A percentile compares a stretch with the other conserved stretches of the same genome.
Evolutionary conservation across 805 yeast species (phyloP).

Genomic region (Saturnispora gosingensis): DNA sequence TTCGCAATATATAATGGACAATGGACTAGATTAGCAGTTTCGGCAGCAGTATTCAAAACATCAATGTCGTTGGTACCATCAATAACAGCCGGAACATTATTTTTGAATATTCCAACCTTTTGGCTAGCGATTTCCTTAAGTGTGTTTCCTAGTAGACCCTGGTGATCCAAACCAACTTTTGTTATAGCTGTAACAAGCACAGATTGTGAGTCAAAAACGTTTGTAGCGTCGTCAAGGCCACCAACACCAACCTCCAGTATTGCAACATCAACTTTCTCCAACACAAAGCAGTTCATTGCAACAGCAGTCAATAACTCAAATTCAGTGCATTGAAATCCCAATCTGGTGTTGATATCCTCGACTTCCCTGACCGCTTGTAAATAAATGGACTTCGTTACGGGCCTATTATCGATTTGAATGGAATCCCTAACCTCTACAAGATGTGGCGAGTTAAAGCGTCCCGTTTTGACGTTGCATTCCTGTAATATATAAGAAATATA

Average conservation of each 20-base stretch:
- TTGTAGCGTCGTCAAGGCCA: slow-evolving; percentile 84
- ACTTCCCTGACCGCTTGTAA: slow-evolving; percentile 36
- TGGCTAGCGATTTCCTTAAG: slow-evolving; percentile 58
- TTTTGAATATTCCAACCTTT: slow-evolving; percentile 81
- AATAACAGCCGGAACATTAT: slow-evolving; percentile 50
- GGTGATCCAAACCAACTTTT: slow-evolving; percentile 83
- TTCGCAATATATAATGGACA: slow-evolving; percentile 22
- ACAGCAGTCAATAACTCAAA: slow-evolving; percentile 81
- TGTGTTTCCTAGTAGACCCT: slow-evolving; percentile 60
- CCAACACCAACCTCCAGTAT: slow-evolving; percentile 94
- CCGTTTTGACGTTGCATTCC: slow-evolving; percentile 41
- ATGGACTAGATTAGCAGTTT: slow-evolving; percentile 27
- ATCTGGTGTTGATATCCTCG: slow-evolving; percentile 28
- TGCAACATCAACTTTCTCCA: slow-evolving; percentile 56
- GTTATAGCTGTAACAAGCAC: slow-evolving; percentile 65
- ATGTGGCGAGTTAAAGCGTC: slow-evolving; percentile 89
- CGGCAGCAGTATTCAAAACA: slow-evolving; percentile 39
- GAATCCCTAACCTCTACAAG: slow-evolving; percentile 65
- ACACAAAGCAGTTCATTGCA: slow-evolving; percentile 67
- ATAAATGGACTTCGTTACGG: slow-evolving; percentile 43
- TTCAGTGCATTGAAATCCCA: slow-evolving; percentile 64
- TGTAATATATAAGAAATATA: slow-evolving; percentile 61
- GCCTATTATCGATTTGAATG: slow-evolving; percentile 52
- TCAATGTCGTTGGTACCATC: slow-evolving; percentile 55
- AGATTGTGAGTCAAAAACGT: slow-evolving; percentile 40